Evolutionary conservation across 257 asterid species (phyloP), one percentile per base, ranked within the genome.

Genomic region (Przewalskia tangutica): DNA sequence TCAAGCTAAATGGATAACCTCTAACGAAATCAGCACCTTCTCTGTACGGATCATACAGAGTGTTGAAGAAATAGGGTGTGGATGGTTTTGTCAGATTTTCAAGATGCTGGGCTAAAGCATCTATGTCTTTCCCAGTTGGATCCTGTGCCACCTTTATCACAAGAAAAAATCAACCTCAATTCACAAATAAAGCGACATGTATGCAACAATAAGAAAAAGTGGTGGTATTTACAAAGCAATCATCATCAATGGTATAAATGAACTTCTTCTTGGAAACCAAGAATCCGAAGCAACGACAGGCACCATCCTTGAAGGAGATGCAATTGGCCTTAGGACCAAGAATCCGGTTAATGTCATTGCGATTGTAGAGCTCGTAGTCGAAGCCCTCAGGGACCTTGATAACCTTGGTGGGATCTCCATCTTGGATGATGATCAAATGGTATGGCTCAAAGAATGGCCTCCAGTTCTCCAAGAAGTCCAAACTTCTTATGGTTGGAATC

Each of bases 251-350:
- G 50, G 89, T 88, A 82, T 79, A 88, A 54, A 88, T 88, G 58
- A 85, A 86, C 84, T 88, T 88, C 83, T 88, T 88, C 86, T 88
- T 88, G 67, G 90, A 88, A 0, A 88, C 89, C 86, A 88, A 75
- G 62, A 79, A 88, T 1, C 90, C 90, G 51, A 88, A 88, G 85
- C 90, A 88, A 16, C 90, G 87, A 48, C 90, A 88, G 14, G 89
- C 90, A 13, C 87, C 85, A 20, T 88, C 90, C 87, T 88, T 88
- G 65, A 88, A 85, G 5, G 90, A 86, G 42, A 86, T 86, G 84
- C 90, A 88, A n/a, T 82, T 84, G 7, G 90, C 86, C 83, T 82
- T 86, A 3, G 89, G 89, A 38, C 90, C 90, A 66, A 86, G 54
- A 84, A 88, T 84, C 71, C 85, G 14, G 5, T 84, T 86, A 34